Percentiles rank a stretch among this genome's conserved stretches.
phyloP scores from a whole-genome alignment of 1,139 yeast species.

The Entelexis sorbosivorans region DNA sequence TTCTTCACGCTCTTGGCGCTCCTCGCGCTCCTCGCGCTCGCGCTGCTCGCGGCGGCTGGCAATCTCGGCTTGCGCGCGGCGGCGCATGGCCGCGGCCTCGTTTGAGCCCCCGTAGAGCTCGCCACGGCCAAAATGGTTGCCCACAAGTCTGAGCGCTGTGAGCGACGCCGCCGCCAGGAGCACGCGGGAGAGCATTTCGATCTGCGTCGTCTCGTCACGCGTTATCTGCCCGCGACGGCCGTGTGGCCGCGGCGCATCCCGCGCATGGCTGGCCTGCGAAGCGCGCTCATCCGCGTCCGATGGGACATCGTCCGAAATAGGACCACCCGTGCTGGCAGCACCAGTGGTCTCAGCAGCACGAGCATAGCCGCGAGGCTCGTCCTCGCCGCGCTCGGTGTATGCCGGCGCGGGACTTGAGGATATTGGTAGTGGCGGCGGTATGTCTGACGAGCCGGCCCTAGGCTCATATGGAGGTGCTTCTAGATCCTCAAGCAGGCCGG shows the following conservation, averaged over 20 bases:
- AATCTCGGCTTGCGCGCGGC: conserved; percentile 2
- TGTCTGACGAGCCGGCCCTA: too few species aligned
- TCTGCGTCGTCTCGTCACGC: conserved; percentile 10
- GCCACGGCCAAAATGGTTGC: conserved; percentile 8
- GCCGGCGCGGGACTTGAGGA: background rate
- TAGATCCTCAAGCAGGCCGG: background rate
- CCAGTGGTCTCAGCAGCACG: too few species aligned
- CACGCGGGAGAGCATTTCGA: conserved; percentile 10
- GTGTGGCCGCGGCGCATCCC: too few species aligned
- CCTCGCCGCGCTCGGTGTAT: background rate
- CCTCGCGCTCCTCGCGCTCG: background rate
- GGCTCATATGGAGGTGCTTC: background rate
- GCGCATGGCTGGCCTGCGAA: too few species aligned
- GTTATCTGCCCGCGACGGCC: background rate
- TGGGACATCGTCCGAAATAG: too few species aligned
- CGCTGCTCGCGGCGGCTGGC: background rate
- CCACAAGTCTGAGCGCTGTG: conserved; percentile 14
- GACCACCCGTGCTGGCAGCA: too few species aligned
- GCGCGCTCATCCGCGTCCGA: background rate
- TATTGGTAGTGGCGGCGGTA: background rate
- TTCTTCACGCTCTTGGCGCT: background rate
- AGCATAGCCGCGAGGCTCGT: background rate
- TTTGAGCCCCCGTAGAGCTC: conserved; percentile 14
- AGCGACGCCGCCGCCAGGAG: conserved; percentile 15
- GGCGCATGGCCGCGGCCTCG: conserved; percentile 5